Evolutionary conservation across 495 filamentous ascomycete genomes (phyloP), one percentile per base, ranked within the genome.

Genomic region (Niebla homalea): DNA sequence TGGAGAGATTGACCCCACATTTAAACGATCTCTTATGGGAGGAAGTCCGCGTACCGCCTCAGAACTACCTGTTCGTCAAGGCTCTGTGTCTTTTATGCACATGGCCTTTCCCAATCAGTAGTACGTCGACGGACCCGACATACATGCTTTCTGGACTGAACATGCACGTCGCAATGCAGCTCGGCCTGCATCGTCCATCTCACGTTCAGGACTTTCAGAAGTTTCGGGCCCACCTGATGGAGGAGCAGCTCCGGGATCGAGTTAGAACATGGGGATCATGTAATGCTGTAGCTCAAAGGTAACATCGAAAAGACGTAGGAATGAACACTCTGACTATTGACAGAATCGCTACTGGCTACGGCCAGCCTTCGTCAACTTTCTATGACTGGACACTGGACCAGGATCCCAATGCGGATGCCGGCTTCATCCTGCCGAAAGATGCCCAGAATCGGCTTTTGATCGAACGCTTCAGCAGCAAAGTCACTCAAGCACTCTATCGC

Each of bases 111-210:
- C 89, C 89, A 4, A 87, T 82, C 3, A 89, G 83, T 62, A 90
- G 83, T 19, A 93, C 87, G 6, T 84, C 85, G 4, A 79, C 78
- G 6, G 89, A 96, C 62, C 86, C 87, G 2, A 94, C 89, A 0
- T 89, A 93, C 58, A 94, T 93, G 68, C 71, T 94, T 11, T 81
- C 83, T 58, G 89, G 89, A 23, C 75, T 92, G 58, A 89, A 94
- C 88, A 84, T 94, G 74, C 88, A 94, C 62, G 80, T 89, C 47
- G 85, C 89, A 14, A 89, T 89, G 65, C 87, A 90, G 54, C 84
- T 90, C 50, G 89, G 89, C 43, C 76, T 96, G 43, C 89, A 96
- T 59, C 80, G 88, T 20, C 89, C 89, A 7, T 89, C 84, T 37
- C 85, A 94, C 65, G 81, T 84, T 18, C 87, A 94, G 61, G 89